A percentile compares a stretch with the other conserved stretches of the same genome.
These are phyloP conservation scores for Penicillium sp. DNA, from an alignment of 2,329 filamentous ascomycete genomes.

Conservation along the genomic window DNA sequence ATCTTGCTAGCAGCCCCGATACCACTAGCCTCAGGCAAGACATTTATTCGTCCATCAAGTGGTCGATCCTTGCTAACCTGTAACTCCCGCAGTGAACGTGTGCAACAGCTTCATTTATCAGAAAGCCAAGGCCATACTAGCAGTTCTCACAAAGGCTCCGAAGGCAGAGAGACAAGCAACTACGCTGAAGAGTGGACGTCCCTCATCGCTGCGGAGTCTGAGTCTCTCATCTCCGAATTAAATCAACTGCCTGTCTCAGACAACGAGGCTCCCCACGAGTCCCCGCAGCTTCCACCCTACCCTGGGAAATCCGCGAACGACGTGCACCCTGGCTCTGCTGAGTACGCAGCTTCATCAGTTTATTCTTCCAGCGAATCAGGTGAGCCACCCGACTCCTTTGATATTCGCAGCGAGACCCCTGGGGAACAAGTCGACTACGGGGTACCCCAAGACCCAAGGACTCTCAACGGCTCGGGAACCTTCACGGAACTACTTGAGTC, in stretches of 20 bases:
- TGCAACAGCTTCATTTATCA: background rate
- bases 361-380: slow-evolving; percentile 5
- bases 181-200: slow-evolving; percentile 5
- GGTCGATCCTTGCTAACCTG: background rate
- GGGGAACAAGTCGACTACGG: background rate
- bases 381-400: background rate
- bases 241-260: background rate
- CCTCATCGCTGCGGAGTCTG: background rate
- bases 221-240: background rate
- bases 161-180: background rate
- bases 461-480: background rate
- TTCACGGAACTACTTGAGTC: background rate
- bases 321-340: background rate
- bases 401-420: background rate
- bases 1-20: background rate
- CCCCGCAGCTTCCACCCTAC: background rate
- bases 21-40: background rate
- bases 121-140: background rate
- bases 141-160: background rate
- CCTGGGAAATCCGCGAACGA: background rate
- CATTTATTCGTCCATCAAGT: background rate
- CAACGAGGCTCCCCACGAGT: background rate
- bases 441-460: background rate
- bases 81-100: background rate
- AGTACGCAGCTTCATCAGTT: background rate